phyloP scores from a whole-genome alignment of 1,284 basidiomycete species.

The Pseudozyma sp. region DNA sequence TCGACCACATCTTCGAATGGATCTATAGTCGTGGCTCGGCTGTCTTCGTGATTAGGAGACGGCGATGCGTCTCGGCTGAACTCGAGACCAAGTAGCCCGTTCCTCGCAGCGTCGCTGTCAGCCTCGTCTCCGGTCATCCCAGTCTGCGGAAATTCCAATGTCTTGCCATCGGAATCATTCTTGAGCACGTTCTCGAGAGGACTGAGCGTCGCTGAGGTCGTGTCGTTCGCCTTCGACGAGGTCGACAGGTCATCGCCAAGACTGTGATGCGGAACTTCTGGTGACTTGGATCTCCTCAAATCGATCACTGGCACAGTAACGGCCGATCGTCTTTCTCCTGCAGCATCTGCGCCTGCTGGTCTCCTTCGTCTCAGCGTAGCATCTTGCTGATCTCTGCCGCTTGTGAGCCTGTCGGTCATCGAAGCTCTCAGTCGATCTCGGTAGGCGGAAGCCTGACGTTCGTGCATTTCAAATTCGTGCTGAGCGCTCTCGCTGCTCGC shows the following conservation, averaged over 20 bases:
- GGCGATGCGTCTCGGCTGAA: constrained; percentile 9
- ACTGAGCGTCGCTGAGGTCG: constrained; percentile 8
- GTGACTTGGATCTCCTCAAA: constrained; percentile 14
- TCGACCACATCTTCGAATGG: constrained; percentile 32
- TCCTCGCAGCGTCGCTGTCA: constrained; percentile 20
- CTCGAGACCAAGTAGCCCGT: constrained; percentile 26
- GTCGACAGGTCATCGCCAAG: constrained; percentile 27
- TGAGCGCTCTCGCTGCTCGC: constrained; percentile 38
- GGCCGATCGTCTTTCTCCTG: background rate
- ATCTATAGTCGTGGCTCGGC: background rate
- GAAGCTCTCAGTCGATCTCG: constrained; percentile 28
- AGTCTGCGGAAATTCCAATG: background rate
- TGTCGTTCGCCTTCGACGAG: constrained; percentile 17
- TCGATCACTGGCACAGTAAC: constrained; percentile 14
- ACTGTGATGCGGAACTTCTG: constrained; percentile 33
- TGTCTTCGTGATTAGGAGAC: background rate
- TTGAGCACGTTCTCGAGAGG: constrained; percentile 13
- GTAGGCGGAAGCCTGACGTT: constrained; percentile 39
- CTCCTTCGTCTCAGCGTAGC: constrained; percentile 20
- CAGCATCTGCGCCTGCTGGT: background rate
- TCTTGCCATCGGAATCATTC: background rate
- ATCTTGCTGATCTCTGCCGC: constrained; percentile 2
- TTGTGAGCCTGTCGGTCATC: constrained; percentile 18
- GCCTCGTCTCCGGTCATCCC: background rate
- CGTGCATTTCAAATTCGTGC: constrained; percentile 56